These are phyloP conservation scores for Fusarium sp. DNA, from an alignment of 2,329 filamentous ascomycete genomes.

Conservation along the genomic window DNA sequence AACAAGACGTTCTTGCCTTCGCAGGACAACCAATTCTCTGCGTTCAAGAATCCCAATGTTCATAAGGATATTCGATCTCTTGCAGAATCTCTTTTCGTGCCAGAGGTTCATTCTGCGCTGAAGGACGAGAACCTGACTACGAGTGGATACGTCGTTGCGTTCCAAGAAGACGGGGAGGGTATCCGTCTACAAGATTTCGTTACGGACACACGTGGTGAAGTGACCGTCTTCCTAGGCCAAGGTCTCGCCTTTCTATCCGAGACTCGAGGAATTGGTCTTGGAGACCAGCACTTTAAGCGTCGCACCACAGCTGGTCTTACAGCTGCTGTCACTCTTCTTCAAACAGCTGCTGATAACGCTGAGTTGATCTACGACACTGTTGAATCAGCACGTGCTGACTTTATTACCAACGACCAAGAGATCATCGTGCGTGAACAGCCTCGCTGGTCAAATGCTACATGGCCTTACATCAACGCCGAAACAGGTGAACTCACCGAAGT, in stretches of 20 bases:
- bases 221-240: conserved; percentile 45
- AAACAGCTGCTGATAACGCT: conserved; percentile 47
- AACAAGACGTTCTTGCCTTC: conserved; percentile 40
- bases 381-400: conserved; percentile 43
- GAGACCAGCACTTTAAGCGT: conserved; percentile 47
- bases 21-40: conserved; percentile 48
- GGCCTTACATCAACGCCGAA: conserved; percentile 41
- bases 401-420: conserved; percentile 41
- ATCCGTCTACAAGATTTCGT: conserved; percentile 47
- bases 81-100: conserved; percentile 46
- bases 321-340: conserved; percentile 41
- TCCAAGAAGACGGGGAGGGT: conserved; percentile 22
- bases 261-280: conserved; percentile 49
- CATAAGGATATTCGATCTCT: conserved; percentile 47
- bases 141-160: conserved; percentile 45
- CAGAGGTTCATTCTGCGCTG: conserved; percentile 42
- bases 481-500: conserved; percentile 44
- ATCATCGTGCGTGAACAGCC: conserved; percentile 41
- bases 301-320: conserved; percentile 47
- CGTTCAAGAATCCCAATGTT: conserved; percentile 52
- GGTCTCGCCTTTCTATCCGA: conserved; percentile 48
- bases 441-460: conserved; percentile 26
- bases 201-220: conserved; percentile 47
- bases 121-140: conserved; percentile 40
- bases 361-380: conserved; percentile 43